phyloP scores from a whole-genome alignment of 2,329 filamentous ascomycete genomes.

The Calonectria multiphialidica region DNA sequence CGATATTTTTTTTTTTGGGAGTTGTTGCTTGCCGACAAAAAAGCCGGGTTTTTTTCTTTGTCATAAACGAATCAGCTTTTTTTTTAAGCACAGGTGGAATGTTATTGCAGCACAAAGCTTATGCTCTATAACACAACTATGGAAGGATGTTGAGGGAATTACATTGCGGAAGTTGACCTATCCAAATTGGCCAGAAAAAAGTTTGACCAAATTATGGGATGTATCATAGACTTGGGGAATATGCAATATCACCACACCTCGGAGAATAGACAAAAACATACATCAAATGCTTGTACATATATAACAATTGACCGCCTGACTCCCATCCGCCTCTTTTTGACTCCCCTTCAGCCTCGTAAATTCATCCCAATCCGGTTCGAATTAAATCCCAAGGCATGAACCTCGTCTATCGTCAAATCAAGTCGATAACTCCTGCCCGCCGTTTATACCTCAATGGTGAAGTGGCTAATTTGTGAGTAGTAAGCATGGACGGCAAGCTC shows the following conservation, averaged over 20 bases:
- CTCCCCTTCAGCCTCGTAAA: slow-evolving; percentile 25
- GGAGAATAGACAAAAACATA: slow-evolving; percentile 22
- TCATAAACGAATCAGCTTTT: background rate
- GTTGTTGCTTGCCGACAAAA: slow-evolving; percentile 1
- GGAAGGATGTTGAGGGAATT: background rate
- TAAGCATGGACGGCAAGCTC: slow-evolving; percentile 79
- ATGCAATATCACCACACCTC: slow-evolving; percentile 17
- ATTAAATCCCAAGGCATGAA: slow-evolving; percentile 22
- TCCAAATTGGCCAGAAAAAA: slow-evolving; percentile 6
- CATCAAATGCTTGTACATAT: slow-evolving; percentile 35
- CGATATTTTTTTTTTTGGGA: slow-evolving; percentile 1
- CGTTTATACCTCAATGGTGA: slow-evolving; percentile 73
- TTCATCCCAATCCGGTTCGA: slow-evolving; percentile 14
- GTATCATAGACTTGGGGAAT: slow-evolving; percentile 19
- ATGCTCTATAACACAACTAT: background rate
- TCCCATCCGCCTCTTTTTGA: slow-evolving; percentile 37
- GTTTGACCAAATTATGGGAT: slow-evolving; percentile 9
- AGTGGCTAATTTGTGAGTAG: slow-evolving; percentile 80
- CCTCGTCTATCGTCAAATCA: slow-evolving; percentile 1
- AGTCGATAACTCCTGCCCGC: background rate
- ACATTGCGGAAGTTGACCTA: background rate
- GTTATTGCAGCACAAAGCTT: background rate
- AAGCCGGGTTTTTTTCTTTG: background rate
- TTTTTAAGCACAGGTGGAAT: background rate
- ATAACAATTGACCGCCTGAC: slow-evolving; percentile 34